Base-by-base conservation (phyloP, 164 flowering plant species). In the Platanus orientalis region DNA sequence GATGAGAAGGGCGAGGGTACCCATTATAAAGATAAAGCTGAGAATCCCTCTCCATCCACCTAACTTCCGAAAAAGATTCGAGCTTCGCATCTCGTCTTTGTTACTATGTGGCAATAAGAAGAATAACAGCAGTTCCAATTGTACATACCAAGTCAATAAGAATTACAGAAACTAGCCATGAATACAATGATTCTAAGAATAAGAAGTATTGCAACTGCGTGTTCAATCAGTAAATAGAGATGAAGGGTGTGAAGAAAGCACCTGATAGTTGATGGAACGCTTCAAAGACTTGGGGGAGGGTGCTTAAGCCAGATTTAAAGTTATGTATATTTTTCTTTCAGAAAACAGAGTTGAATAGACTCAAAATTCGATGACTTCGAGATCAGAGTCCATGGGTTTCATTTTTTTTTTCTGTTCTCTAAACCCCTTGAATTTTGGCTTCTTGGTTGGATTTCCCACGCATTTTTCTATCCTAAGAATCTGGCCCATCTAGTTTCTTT, bases 1-100 rank as follows among this genome's bases (percentile, higher is more conserved):
- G 34, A 82, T 61, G 52, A 80, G 61, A 60, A 83, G 54, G 54
- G 75, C 80, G 47, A 78, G 66, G 2, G 44, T 34, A 20, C 79
- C 79, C 58, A 86, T 7, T 12, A 74, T 11, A 45, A 79, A 68
- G 61, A 83, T 57, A 3, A 76, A 54, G 39, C 68, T 72, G 27
- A 58, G 73, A 20, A 71, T 26, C 6, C 72, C 65, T 57, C 79
- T 73, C 73, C 77, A 67, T 32, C 61, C 19, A 52, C 78, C 77
- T 1, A 74, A 65, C 71, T 75, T 81, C 4, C 24, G 21, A 59
- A 71, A 55, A 26, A 63, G 45, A 39, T 25, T 63, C 6, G 27
- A 39, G 27, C 30, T 60, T 53, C 69, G 61, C 78, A 74, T 74
- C 20, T 66, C 47, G 32, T 26, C 4, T 27, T 11, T 26, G 55